Evolutionary conservation across 805 yeast species (phyloP), one percentile per base, ranked within the genome.

Genomic region (Metschnikowia lochheadii): DNA sequence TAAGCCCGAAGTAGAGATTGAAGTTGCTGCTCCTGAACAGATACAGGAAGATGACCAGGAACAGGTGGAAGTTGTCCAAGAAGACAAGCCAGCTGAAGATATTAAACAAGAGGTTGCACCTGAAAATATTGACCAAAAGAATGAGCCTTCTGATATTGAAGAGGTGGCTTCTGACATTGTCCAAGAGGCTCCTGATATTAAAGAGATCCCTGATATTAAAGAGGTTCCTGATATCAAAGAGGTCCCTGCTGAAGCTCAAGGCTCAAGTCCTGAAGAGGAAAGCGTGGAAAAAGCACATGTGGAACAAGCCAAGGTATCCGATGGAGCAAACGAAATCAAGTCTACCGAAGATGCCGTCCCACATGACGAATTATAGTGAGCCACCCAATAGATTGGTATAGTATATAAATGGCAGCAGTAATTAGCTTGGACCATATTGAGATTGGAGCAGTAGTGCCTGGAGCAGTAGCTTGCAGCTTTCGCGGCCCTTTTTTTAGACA

Each of bases 331-430:
- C 15, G n/a, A 26, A 10, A n/a, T 10, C n/a, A 15, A n/a, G 15
- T 8, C 43, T 5, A 15, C 38, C 11, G 33, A 8, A 5, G 45
- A 10, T 33, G 20, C 18, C n/a, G 38, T 20, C 38, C 21, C 38
- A 5, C 45, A 42, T 17, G 45, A 42, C 31, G 45, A 42, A 18
- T 20, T 42, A 42, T 42, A 42, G 38, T 32, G 20, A 42, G 38
- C 23, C 31, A 11, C 10, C 20, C 13, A 17, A 41, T 32, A 15
- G 35, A 40, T 14, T 15, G 44, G 36, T 41, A 17, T 18, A 20
- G 26, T 17, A n/a, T 5, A 21, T n/a, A 21, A 18, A n/a, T 26
- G 11, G 29, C 11, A 26, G 11, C 29, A 26, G 29, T 26, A 8
- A 26, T 26, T 26, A 26, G 29, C 29, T 26, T 26, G 11, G 11